Percentiles rank a stretch among this genome's conserved stretches.
Evolutionary conservation across 1,284 basidiomycete genomes (phyloP).

Genomic region (Sanguinoderma infundibulare): DNA sequence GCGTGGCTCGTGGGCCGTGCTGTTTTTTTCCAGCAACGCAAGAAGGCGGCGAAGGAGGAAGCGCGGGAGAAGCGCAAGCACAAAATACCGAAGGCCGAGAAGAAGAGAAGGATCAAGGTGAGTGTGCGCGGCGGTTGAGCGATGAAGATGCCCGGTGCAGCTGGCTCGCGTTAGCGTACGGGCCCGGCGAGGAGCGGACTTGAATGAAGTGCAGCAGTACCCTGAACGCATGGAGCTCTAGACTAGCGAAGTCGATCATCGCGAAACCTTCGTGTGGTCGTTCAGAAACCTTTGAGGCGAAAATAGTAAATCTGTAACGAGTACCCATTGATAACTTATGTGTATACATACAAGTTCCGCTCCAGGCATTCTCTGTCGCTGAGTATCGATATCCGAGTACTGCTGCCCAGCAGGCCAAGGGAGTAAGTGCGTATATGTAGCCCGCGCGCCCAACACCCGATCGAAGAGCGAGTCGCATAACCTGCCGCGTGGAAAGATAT

Average conservation of each 20-base stretch:
- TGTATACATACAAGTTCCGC: conserved; percentile 12
- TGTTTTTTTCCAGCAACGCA: conserved; percentile 69
- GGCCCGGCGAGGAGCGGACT: background rate
- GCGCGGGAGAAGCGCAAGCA: conserved; percentile 86
- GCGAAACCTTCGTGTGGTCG: background rate
- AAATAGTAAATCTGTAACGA: background rate
- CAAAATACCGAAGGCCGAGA: conserved; percentile 95
- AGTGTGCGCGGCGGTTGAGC: conserved; percentile 34
- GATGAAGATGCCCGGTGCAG: background rate
- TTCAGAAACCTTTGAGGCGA: background rate
- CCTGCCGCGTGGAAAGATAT: conserved; percentile 1
- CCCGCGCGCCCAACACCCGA: conserved; percentile 4
- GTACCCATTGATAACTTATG: conserved; percentile 9
- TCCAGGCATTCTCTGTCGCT: background rate
- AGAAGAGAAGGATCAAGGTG: conserved; percentile 83
- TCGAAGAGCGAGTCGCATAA: conserved; percentile 7
- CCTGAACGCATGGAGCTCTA: background rate
- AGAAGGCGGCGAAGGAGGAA: conserved; percentile 87
- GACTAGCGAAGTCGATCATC: background rate
- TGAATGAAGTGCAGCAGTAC: background rate
- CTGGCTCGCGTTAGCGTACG: background rate
- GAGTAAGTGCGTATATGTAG: conserved; percentile 2
- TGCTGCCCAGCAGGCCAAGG: background rate
- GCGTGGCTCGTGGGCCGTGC: conserved; percentile 2
- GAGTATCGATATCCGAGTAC: background rate